phyloP scores from a whole-genome alignment of 257 asterid genomes.

The Solanum appendiculatum region DNA sequence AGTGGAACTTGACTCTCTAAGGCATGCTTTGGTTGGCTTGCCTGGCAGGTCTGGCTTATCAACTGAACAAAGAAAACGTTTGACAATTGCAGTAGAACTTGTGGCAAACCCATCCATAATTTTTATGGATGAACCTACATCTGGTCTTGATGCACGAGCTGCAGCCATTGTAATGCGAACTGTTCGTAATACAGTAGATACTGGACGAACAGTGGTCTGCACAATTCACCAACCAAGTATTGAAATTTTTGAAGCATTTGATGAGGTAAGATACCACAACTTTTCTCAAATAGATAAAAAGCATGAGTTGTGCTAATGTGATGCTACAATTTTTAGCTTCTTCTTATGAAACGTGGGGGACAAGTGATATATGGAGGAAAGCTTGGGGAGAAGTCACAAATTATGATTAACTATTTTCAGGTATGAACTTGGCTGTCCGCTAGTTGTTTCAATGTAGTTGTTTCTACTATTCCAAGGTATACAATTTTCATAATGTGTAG shows the following conservation, averaged over 20 bases:
- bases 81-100: conserved; percentile 88
- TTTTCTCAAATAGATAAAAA: not conserved
- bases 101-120: conserved; percentile 95
- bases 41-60: conserved; percentile 88
- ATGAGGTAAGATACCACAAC: conserved; percentile 47
- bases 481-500: not conserved
- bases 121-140: conserved; percentile 96
- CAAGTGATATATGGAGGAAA: conserved; percentile 85
- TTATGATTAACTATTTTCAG: conserved; percentile 74
- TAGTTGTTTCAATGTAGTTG: not conserved
- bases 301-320: not conserved
- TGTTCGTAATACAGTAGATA: conserved; percentile 88
- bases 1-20: conserved; percentile 67
- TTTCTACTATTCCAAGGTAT: not conserved
- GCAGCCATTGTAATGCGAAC: conserved; percentile 98
- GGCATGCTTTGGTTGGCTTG: conserved; percentile 79
- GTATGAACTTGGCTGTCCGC: conserved; percentile 13
- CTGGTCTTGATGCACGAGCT: conserved; percentile 95
- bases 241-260: conserved; percentile 91
- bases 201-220: conserved; percentile 94
- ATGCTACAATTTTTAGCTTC: conserved; percentile 40
- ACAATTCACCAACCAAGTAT: conserved; percentile 94
- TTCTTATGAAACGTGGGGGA: conserved; percentile 90
- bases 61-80: conserved; percentile 87
- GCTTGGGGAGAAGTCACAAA: conserved; percentile 70